Base-by-base conservation (phyloP, 2,329 filamentous ascomycete genomes). In the Colletotrichum coccodes region DNA sequence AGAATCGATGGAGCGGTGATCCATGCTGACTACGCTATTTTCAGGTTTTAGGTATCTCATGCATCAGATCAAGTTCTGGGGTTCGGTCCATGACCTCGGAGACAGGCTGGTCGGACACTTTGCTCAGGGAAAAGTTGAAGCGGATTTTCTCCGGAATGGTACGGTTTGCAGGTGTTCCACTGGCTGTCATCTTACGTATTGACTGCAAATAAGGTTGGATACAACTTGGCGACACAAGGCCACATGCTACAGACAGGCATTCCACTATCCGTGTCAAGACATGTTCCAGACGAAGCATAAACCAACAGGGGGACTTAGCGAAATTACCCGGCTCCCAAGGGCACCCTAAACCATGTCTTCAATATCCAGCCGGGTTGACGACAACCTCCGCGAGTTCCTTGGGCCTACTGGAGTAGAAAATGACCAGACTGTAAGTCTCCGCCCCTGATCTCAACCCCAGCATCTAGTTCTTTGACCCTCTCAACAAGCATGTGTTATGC, bases 381-480 rank as follows among this genome's bases (percentile, higher is more conserved):
- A n/a, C n/a, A n/a, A n/a, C n/a, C n/a, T n/a, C n/a, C n/a, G n/a
- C n/a, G n/a, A n/a, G n/a, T n/a, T n/a, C n/a, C n/a, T n/a, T n/a
- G n/a, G n/a, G n/a, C n/a, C n/a, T n/a, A n/a, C n/a, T n/a, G n/a
- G n/a, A n/a, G n/a, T n/a, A n/a, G n/a, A n/a, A n/a, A n/a, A n/a
- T n/a, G n/a, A n/a, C n/a, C n/a, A n/a, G n/a, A n/a, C n/a, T n/a
- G n/a, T n/a, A n/a, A n/a, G n/a, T n/a, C n/a, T n/a, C n/a, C n/a
- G n/a, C 16, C 34, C 34, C 34, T 34, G 42, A 59, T 26, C 2
- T 23, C 40, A 16, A 59, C n/a, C 6, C 56, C 56, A n/a, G n/a
- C n/a, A n/a, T n/a, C n/a, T 11, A 30, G 56, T 21, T 59, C 56
- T 28, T 34, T 59, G n/a, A 59, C 42, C 23, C 23, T 47, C 28